These are phyloP conservation scores for Parietichytrium sp. DNA, from an alignment of 108 stramenopile species.

Conservation along the genomic window DNA sequence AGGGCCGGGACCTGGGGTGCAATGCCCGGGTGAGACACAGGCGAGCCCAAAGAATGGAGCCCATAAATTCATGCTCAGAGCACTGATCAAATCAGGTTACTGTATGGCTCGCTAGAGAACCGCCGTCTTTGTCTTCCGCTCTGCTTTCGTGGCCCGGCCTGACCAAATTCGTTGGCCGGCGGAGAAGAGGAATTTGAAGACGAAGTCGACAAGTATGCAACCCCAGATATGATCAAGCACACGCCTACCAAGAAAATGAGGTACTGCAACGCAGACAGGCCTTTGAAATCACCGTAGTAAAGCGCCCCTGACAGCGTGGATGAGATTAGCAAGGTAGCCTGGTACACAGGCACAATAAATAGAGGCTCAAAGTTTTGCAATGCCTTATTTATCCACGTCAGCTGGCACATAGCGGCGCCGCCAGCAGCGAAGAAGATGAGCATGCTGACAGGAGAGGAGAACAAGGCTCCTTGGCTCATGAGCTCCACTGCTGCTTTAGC, in stretches of 20 bases:
- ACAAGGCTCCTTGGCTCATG: background rate
- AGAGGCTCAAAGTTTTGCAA: conserved; percentile 26
- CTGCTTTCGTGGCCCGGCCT: too few relatives aligned
- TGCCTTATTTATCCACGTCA: conserved; percentile 4
- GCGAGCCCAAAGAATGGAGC: too few relatives aligned
- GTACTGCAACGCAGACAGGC: conserved; percentile 9
- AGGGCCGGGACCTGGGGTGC: too few relatives aligned
- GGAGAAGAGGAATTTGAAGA: too few relatives aligned
- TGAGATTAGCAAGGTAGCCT: conserved; percentile 25
- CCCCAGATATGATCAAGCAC: background rate
- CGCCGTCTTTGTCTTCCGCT: too few relatives aligned
- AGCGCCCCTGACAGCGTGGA: conserved; percentile 13
- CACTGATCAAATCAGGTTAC: too few relatives aligned
- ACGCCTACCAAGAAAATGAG: conserved; percentile 19
- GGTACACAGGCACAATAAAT: conserved; percentile 35
- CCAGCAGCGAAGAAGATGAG: background rate
- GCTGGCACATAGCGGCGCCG: background rate
- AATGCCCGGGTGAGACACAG: too few relatives aligned
- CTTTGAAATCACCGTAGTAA: conserved; percentile 6
- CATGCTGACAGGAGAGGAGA: background rate
- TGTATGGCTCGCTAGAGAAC: too few relatives aligned
- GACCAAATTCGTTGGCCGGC: too few relatives aligned
- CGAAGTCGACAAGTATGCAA: background rate
- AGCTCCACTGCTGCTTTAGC: conserved; percentile 37
- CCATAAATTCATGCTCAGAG: too few relatives aligned